Conservation (phyloP, 83 land plant genomes). For the Isoetes engelmannii region DNA sequence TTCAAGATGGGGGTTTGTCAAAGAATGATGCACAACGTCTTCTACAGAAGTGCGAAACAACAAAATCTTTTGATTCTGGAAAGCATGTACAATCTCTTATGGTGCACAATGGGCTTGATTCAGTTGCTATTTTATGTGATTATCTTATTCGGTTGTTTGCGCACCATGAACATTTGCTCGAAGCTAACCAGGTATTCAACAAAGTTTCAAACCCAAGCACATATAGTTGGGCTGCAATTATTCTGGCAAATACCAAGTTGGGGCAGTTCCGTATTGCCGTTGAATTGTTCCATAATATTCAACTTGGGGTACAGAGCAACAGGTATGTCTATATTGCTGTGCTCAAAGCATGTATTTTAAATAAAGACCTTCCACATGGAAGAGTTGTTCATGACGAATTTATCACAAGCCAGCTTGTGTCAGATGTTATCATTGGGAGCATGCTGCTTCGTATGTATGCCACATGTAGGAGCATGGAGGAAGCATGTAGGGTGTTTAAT, state of each 20-base stretch:
- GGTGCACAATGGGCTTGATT: not conserved
- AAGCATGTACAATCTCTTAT: too few relatives aligned
- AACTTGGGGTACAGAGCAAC: not conserved
- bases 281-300: slow-evolving; percentile 1
- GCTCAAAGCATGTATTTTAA: slow-evolving; percentile 2
- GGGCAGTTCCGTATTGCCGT: not conserved
- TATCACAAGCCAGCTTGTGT: not conserved
- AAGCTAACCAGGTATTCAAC: not conserved
- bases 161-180: not conserved
- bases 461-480: not conserved
- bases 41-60: too few relatives aligned
- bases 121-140: not conserved
- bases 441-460: slow-evolving; percentile 9
- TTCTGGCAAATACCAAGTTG: slow-evolving; percentile 3
- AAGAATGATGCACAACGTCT: too few relatives aligned
- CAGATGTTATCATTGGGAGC: not conserved
- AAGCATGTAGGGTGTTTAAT: not conserved
- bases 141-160: slow-evolving; percentile 2
- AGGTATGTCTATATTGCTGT: slow-evolving; percentile 8
- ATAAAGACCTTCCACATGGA: not conserved
- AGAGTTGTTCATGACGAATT: not conserved
- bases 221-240: slow-evolving; percentile 10
- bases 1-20: too few relatives aligned
- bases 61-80: too few relatives aligned
- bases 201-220: not conserved